Base-by-base conservation (phyloP, 148 eudicot genomes). In the Nepenthes mirabilis region DNA sequence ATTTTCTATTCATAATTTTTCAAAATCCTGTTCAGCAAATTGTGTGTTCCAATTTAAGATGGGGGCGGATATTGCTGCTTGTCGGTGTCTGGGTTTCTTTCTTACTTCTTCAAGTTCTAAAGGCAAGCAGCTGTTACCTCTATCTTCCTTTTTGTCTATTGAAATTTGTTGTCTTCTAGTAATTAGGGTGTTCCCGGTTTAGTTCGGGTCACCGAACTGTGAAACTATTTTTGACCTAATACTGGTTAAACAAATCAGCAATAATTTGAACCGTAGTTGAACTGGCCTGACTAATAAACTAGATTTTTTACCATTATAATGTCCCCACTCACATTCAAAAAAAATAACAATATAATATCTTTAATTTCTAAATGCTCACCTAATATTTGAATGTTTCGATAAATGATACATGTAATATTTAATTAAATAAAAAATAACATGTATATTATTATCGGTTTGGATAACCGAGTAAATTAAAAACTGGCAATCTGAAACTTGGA, bases 71-170 rank as follows among this genome's bases (percentile, higher is more conserved):
- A 51, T 54, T 79, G 12, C 70, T 78, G 63, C 76, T 93, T 14
- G 49, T 79, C 2, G 60, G 75, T 7, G 81, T 89, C 10, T 93
- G 99, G 97, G 62, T 68, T 63, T 63, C 71, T 7, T 93, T 93
- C 57, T 70, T 93, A 62, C 72, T 84, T 68, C 87, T 93, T 66
- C 99, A 93, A 77, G 43, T 93, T 54, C 61, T 81, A 50, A 93
- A 93, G 95, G 98, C 73, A 82, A 79, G 88, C 57, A 5, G 57
- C 56, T 58, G 53, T 37, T 43, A 36, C 48, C 48, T 57, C 56
- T 33, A 23, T 57, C 35, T 69, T 58, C 2, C 34, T 14, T 43
- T 64, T 10, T n/a, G 36, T 60, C 0, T 23, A 0, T 23, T 23
- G 23, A 23, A 23, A 23, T 23, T 23, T 23, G 23, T 23, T 23